phyloP scores from a whole-genome alignment of 2,329 filamentous ascomycete species.

The Penicillium sp. region DNA sequence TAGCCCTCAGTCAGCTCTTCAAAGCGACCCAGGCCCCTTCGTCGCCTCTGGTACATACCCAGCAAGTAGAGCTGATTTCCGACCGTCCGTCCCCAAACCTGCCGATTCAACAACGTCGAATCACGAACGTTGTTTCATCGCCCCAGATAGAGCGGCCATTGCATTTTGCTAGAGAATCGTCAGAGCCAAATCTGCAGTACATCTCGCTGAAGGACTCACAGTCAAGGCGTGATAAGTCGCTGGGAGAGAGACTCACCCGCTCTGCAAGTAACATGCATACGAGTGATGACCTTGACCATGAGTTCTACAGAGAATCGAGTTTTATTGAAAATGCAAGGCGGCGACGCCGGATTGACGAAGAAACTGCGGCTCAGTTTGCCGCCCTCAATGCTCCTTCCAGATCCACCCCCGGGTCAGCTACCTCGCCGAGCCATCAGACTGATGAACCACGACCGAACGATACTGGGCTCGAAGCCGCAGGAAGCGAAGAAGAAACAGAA shows the following conservation, averaged over 20 bases:
- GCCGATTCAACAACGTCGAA: conserved; percentile 43
- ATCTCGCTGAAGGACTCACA: conserved; percentile 52
- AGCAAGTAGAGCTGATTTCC: conserved; percentile 43
- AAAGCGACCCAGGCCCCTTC: conserved; percentile 51
- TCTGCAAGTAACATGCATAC: conserved; percentile 39
- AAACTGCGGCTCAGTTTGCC: conserved; percentile 40
- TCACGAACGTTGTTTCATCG: conserved; percentile 41
- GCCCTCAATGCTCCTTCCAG: conserved; percentile 37
- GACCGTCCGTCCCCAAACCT: conserved; percentile 54
- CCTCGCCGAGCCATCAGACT: conserved; percentile 3
- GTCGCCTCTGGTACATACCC: conserved; percentile 44
- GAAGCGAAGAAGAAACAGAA: conserved; percentile 51
- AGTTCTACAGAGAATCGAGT: conserved; percentile 48
- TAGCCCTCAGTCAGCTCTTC: conserved; percentile 53
- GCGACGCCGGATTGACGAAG: conserved; percentile 37
- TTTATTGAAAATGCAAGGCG: conserved; percentile 38
- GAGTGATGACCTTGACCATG: conserved; percentile 42
- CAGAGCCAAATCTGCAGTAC: conserved; percentile 47
- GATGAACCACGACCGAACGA: conserved; percentile 25
- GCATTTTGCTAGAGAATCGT: conserved; percentile 38
- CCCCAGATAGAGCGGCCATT: conserved; percentile 38
- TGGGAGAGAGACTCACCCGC: conserved; percentile 35
- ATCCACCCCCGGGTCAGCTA: conserved; percentile 9
- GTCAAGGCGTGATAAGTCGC: conserved; percentile 39
- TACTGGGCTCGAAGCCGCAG: conserved; percentile 25